Base-by-base conservation (phyloP, 176 grass and related monocot species). In the Carex cristatella region DNA sequence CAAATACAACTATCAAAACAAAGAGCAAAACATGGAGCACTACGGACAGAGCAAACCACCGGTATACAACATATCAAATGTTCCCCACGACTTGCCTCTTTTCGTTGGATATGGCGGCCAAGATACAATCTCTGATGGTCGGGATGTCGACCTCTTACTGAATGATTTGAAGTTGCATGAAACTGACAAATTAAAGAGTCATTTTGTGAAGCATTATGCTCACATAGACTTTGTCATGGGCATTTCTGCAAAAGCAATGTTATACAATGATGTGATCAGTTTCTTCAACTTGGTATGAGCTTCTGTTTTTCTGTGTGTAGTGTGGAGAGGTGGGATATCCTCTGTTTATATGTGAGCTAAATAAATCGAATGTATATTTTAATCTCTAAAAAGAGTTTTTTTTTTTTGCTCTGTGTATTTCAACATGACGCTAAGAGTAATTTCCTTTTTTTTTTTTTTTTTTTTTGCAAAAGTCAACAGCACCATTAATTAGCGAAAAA, bases 211-310 rank as follows among this genome's bases (percentile, higher is more conserved):
- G 28, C 66, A 89, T 48, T 92, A 94, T 28, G 92, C 90, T 30
- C 94, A 92, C 81, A 67, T 79, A n/a, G 92, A 94, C 84, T 92
- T 94, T 77, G 67, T 93, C 31, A 85, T 97, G 37, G 94, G 86
- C 23, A 79, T 88, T 55, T 88, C 87, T 53, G 94, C 90, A 14
- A 94, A 87, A 84, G 84, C 84, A 0, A 83, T 87, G 42, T 87
- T 94, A 42, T 97, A 97, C 44, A 65, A 86, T 5, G 72, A 83
- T 1, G 57, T 94, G 38, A 85, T 97, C 4, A 71, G 78, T 9
- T 94, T 92, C 87, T 84, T 97, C 61, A 77, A 77, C 4, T 56
- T 54, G 49, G n/a, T 77, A 3, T 77, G 4, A 30, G 4, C 7
- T 77, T 55, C 1, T 56, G 10, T 31, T 6, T 14, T 51, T 53